Evolutionary conservation across 169 alveolate genomes (phyloP).

Genomic region (Cyclospora cayetanensis): DNA sequence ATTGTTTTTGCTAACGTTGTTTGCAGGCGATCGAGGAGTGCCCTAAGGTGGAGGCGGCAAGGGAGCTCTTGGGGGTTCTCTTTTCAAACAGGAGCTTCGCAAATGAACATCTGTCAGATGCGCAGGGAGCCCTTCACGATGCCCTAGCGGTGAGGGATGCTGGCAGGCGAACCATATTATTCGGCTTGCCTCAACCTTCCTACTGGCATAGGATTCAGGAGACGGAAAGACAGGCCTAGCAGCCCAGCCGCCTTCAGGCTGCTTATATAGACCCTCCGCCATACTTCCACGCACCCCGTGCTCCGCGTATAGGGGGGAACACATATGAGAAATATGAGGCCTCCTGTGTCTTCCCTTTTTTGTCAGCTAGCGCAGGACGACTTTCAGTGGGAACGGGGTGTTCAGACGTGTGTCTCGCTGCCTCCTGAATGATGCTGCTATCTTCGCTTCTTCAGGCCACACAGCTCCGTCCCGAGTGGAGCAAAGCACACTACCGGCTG

Average conservation of each 20-base stretch:
- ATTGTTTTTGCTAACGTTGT: not conserved
- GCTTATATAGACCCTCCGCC: no score
- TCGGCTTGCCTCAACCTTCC: no score
- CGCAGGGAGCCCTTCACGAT: not conserved
- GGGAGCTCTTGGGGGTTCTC: slow-evolving; percentile 44
- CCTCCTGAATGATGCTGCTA: no score
- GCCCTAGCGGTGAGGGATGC: slow-evolving; percentile 16
- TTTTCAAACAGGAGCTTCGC: slow-evolving; percentile 45
- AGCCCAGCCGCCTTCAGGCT: no score
- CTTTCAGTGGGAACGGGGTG: no score
- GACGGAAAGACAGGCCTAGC: no score
- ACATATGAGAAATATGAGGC: not conserved
- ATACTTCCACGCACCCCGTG: no score
- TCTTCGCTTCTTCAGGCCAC: slow-evolving; percentile 24
- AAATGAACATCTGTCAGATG: not conserved
- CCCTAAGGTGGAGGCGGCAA: slow-evolving; percentile 33
- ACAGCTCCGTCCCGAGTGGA: slow-evolving; percentile 62
- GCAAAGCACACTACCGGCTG: slow-evolving; percentile 51
- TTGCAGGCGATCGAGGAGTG: slow-evolving; percentile 48
- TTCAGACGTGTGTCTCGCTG: no score
- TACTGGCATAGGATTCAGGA: no score
- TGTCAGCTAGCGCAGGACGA: no score
- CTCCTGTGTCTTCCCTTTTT: no score
- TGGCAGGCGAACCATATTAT: not conserved
- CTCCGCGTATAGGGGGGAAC: no score